These are phyloP conservation scores for Tinospora cordifolia DNA, from an alignment of 164 flowering plant genomes.

Conservation along the genomic window DNA sequence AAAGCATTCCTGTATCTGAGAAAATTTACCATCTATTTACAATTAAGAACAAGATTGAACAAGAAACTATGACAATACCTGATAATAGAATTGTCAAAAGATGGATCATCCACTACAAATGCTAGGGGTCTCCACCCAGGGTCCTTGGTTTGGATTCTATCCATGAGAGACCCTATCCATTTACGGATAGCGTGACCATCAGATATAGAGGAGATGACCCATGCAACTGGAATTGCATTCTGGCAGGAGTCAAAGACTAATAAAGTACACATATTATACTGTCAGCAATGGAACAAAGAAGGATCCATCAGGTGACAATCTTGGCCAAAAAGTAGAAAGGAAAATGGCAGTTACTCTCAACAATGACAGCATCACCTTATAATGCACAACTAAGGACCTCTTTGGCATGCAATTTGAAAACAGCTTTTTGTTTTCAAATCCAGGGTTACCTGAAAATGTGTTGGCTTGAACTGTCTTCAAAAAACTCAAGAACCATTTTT, in stretches of 20 bases:
- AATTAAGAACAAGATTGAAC: neutral
- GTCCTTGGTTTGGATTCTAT: conserved; percentile 34
- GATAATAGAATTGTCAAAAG: conserved; percentile 26
- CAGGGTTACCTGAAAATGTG: too few species aligned
- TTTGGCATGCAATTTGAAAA: too few species aligned
- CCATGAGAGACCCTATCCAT: conserved; percentile 38
- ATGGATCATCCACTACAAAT: conserved; percentile 41
- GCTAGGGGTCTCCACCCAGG: conserved; percentile 40
- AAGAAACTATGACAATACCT: conserved; percentile 21
- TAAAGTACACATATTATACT: conserved; percentile 37
- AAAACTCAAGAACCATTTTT: too few species aligned
- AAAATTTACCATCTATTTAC: neutral
- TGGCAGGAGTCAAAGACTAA: conserved; percentile 42
- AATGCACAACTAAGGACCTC: too few species aligned
- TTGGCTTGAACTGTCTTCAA: too few species aligned
- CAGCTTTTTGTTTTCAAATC: too few species aligned
- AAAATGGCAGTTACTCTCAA: neutral
- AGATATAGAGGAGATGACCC: conserved; percentile 40
- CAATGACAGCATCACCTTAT: neutral
- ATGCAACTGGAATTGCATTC: conserved; percentile 57
- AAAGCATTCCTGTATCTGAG: conserved; percentile 33
- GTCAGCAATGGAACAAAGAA: conserved; percentile 14
- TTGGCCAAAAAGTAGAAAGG: neutral
- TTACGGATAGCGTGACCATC: conserved; percentile 24
- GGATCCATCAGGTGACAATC: neutral